Evolutionary conservation across 2,329 filamentous ascomycete genomes (phyloP).

Genomic region (Pezizomycotina sp.): DNA sequence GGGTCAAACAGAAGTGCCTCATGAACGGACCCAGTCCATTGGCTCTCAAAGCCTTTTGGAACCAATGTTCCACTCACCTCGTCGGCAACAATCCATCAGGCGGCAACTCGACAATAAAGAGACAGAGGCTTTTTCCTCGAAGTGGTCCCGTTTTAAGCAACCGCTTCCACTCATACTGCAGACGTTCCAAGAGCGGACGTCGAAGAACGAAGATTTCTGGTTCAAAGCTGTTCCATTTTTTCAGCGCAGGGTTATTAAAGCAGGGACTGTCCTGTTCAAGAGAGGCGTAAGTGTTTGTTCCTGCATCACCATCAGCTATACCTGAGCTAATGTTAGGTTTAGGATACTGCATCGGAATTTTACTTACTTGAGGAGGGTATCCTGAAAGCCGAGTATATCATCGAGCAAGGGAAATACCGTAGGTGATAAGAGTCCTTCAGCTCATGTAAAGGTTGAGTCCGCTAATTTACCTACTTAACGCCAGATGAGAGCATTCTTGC

Average conservation of each 20-base stretch:
- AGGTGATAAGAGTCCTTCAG: no score
- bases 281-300: slow-evolving; percentile 37
- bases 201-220: slow-evolving; percentile 90
- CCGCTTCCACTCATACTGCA: slow-evolving; percentile 83
- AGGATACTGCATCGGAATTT: slow-evolving; percentile 60
- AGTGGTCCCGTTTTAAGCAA: slow-evolving; percentile 76
- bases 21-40: slow-evolving; percentile 4
- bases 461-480: no score
- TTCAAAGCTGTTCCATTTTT: slow-evolving; percentile 66
- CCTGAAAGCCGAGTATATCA: slow-evolving; percentile 72
- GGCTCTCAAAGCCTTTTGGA: slow-evolving; percentile 25
- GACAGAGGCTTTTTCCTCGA: slow-evolving; percentile 42
- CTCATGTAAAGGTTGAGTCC: no score
- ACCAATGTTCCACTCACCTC: slow-evolving; percentile 51
- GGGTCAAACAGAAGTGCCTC: slow-evolving; percentile 4
- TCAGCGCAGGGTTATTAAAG: slow-evolving; percentile 45
- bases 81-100: slow-evolving; percentile 61
- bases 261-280: slow-evolving; percentile 59
- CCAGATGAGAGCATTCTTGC: slow-evolving; percentile 19
- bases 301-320: neutral
- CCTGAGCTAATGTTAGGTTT: slow-evolving; percentile 2
- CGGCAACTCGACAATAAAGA: slow-evolving; percentile 57
- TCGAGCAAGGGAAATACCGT: slow-evolving; percentile 65
- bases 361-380: slow-evolving; percentile 84
- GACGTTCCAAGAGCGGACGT: slow-evolving; percentile 78